Evolutionary conservation across 169 alveolate species (phyloP), one percentile per base, ranked within the genome.

Genomic region (Eimeria maxima): DNA sequence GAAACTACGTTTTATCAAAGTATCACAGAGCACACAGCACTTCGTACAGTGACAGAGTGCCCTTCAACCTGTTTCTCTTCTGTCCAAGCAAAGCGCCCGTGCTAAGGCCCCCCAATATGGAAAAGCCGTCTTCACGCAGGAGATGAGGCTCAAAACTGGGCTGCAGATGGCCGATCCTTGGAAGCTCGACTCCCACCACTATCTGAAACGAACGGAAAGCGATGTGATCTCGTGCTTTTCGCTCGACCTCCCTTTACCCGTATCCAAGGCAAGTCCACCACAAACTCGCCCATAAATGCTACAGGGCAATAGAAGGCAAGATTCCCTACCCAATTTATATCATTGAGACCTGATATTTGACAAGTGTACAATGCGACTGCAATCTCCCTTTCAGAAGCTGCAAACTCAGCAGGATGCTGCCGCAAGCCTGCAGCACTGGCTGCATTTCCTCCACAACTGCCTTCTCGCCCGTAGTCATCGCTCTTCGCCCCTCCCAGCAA

Each of bases 121-220:
- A 80, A 4, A 69, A 80, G 29, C 90, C 90, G 27, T 80, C 90
- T 7, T 24, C 27, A 13, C 6, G 90, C 90, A 80, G 3, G 45
- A 80, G 47, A 18, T 22, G 50, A 24, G 63, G n/a, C 8, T 29
- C 22, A 71, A 71, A 80, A 14, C n/a, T 45, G 8, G 50, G 4
- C n/a, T 45, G 45, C n/a, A 47, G 53, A 53, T 80, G 90, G 69
- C 71, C 67, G 6, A 45, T 47, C 6, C 67, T 50, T 24, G 90
- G 2, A 22, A 24, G n/a, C 67, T 80, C 71, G 6, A 80, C 24
- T 47, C n/a, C 24, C 65, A 80, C n/a, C 5, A 27, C 69, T n/a
- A 47, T 44, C 11, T 8, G 6, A 33, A 80, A 16, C 90, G 47
- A 22, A 47, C 90, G 71, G 4, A 0, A 8, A 22, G 71, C 90